These are phyloP conservation scores for Hypoxylon lienhwacheense DNA, from an alignment of 495 filamentous ascomycete genomes.

Conservation along the genomic window DNA sequence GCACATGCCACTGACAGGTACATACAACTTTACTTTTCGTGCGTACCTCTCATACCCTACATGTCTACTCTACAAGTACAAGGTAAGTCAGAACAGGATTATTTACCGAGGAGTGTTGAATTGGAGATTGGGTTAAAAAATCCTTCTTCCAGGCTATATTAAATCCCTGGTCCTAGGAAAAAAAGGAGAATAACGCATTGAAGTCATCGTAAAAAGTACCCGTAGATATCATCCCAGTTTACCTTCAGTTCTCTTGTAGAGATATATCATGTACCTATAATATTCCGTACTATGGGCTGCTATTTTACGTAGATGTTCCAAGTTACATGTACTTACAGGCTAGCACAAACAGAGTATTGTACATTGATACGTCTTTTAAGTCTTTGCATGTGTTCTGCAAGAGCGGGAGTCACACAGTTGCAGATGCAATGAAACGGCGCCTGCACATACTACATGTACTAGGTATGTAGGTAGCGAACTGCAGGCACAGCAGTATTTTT, in stretches of 20 bases:
- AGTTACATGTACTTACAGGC: too few species aligned
- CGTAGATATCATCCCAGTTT: constrained; percentile 1
- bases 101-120: constrained; percentile 4
- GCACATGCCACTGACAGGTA: too few species aligned
- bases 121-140: constrained; percentile 4
- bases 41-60: too few species aligned
- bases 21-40: too few species aligned
- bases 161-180: constrained; percentile 19
- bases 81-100: too few species aligned
- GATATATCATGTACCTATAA: too few species aligned
- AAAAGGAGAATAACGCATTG: constrained; percentile 6
- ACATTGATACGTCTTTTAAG: constrained; percentile 14
- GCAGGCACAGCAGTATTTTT: too few species aligned
- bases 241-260: constrained; percentile 13
- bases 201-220: constrained; percentile 5
- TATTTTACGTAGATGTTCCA: constrained; percentile 29
- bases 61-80: too few species aligned
- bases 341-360: too few species aligned
- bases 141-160: constrained; percentile 17
- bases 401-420: constrained; percentile 22
- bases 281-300: constrained; percentile 7
- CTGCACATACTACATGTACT: constrained; percentile 11
- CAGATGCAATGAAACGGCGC: constrained; percentile 33
- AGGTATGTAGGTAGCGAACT: background rate
- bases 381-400: constrained; percentile 21